Conservation (phyloP, 2,329 filamentous ascomycete species). For the Graphium sp. region DNA sequence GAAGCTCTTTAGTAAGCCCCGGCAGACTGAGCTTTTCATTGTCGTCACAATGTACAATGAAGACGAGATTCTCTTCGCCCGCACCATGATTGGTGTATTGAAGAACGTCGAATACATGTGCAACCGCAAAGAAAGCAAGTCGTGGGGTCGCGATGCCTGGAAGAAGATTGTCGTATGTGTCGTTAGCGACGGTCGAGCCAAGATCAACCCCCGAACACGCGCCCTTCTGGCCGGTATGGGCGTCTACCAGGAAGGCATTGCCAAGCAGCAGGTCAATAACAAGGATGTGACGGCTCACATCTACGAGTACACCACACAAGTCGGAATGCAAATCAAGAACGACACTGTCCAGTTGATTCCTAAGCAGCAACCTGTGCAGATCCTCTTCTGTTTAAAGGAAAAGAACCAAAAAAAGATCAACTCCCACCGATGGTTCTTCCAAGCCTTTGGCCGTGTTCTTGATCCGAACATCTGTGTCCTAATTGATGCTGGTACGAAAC, state of each 20-base stretch:
- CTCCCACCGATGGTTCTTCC: conserved; percentile 98
- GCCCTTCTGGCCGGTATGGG: conserved; percentile 85
- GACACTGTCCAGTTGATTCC: conserved; percentile 71
- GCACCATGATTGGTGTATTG: conserved; percentile 92
- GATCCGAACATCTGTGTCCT: conserved; percentile 95
- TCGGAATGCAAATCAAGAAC: conserved; percentile 78
- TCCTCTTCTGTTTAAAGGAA: conserved; percentile 96
- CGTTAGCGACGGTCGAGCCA: conserved; percentile 89
- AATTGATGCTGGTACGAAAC: conserved; percentile 88
- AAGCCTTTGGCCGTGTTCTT: conserved; percentile 81
- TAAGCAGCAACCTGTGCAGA: conserved; percentile 80
- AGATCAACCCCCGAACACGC: conserved; percentile 86
- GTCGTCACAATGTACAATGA: conserved; percentile 99
- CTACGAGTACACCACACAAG: conserved; percentile 86
- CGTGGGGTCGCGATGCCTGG: conserved; percentile 97
- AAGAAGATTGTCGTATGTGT: conserved; percentile 99
- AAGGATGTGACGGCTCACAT: conserved; percentile 96
- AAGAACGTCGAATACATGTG: conserved; percentile 99
- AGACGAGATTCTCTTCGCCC: conserved; percentile 86
- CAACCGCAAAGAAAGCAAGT: conserved; percentile 80
- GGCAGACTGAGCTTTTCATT: conserved; percentile 90
- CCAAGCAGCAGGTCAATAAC: conserved; percentile 91
- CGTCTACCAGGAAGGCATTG: conserved; percentile 95
- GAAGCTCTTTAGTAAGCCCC: conserved; percentile 76
- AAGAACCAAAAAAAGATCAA: conserved; percentile 99